These are phyloP conservation scores for Kwoniella pini DNA, from an alignment of 768 basidiomycete genomes.

Conservation along the genomic window DNA sequence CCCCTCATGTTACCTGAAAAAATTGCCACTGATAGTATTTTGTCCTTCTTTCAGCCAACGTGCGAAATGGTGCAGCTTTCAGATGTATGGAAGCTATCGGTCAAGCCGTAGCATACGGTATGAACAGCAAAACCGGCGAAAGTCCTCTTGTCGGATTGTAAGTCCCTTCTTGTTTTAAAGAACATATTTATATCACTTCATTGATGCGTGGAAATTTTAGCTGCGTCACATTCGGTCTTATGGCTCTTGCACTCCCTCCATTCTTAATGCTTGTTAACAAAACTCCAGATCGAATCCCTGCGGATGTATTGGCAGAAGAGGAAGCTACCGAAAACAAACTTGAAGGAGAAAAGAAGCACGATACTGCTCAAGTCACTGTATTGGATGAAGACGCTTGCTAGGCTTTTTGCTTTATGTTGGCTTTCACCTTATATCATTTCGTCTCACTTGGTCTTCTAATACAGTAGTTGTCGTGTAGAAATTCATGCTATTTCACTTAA, in stretches of 20 bases:
- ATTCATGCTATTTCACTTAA: too few relatives aligned
- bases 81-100: constrained; percentile 41
- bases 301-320: constrained; percentile 21
- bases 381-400: neutral
- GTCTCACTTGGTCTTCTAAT: too few relatives aligned
- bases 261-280: constrained; percentile 22
- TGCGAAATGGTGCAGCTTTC: constrained; percentile 42
- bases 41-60: neutral
- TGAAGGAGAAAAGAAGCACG: constrained; percentile 7
- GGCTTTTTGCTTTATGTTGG: too few relatives aligned
- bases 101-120: constrained; percentile 31
- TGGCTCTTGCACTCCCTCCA: constrained; percentile 11
- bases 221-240: constrained; percentile 21
- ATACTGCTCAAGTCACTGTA: neutral
- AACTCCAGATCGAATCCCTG: constrained; percentile 22
- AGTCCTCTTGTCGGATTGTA: constrained; percentile 20
- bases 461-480: too few relatives aligned
- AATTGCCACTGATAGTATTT: neutral
- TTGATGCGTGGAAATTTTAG: neutral
- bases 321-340: constrained; percentile 3
- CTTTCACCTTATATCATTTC: too few relatives aligned
- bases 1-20: neutral
- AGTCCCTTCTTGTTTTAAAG: neutral
- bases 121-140: constrained; percentile 15
- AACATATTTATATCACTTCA: neutral